Base-by-base conservation (phyloP, 768 basidiomycete genomes). In the Kondoa subrosea region DNA sequence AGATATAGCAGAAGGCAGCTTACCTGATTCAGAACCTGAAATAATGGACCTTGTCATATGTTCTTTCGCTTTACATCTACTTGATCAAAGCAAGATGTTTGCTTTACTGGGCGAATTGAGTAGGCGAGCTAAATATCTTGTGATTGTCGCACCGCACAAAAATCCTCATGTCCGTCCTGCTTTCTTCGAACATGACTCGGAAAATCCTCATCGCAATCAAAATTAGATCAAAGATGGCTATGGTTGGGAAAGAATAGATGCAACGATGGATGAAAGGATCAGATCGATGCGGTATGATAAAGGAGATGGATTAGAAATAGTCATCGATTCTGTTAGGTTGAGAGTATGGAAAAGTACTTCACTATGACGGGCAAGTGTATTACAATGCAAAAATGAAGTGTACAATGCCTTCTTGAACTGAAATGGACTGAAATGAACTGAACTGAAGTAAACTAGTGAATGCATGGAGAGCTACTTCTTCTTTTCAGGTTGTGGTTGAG, bases 131-230 rank as follows among this genome's bases (percentile, higher is more conserved):
- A 77, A 77, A 33, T 88, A 86, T 85, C 79, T 89, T 8, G 80
- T 86, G 34, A 80, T 88, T 3, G 77, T 87, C 34, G 85, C 85
- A 1, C 86, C 86, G 26, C 86, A 87, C 76, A 88, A 88, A 76
- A 86, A 83, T 71, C 87, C 87, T 25, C 85, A 86, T 76, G 86
- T 85, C 70, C 62, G 77, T 71, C n/a, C 31, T 25, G 4, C 14
- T 56, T 73, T 67, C 4, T n/a, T 56, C 25, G 12, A 25, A 2
- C 15, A 17, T 21, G 25, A 3, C 30, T 60, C 31, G 15, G 25
- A n/a, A 26, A 8, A 58, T 40, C 4, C 29, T 3, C 58, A 3
- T 27, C 2, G 33, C 12, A 21, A 56, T 29, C 2, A 3, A 17
- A n/a, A 32, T 16, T 61, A 85, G 85, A 82, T 86, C 71, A 85